Conservation (phyloP, 495 filamentous ascomycete species). For the Xylaria cubensis region DNA sequence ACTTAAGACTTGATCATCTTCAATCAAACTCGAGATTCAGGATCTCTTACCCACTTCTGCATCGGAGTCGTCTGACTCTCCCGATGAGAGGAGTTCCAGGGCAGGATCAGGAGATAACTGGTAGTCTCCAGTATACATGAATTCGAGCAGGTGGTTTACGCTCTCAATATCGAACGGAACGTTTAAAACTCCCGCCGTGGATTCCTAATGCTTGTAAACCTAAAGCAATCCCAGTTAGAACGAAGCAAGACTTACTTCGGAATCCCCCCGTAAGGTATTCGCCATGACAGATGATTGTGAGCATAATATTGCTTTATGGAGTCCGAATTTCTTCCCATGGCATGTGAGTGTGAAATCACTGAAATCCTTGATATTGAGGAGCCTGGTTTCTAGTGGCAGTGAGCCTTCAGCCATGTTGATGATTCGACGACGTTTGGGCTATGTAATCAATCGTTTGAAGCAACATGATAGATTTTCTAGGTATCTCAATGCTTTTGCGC, state of each 20-base stretch:
- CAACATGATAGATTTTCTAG: background rate
- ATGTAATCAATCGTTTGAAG: background rate
- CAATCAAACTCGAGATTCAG: background rate
- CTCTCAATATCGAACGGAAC: background rate
- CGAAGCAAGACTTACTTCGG: background rate
- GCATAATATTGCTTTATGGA: background rate
- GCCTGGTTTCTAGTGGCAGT: background rate
- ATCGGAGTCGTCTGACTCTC: background rate
- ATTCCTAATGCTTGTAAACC: background rate
- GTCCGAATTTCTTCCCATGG: background rate
- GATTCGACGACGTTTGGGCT: background rate
- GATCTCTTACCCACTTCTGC: background rate
- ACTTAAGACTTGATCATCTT: background rate
- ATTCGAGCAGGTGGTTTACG: background rate
- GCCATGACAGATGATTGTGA: background rate
- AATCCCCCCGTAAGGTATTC: background rate
- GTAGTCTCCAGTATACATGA: constrained; percentile 8
- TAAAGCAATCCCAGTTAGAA: too few species aligned
- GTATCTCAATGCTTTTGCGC: background rate
- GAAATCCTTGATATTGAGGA: background rate
- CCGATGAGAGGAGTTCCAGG: background rate
- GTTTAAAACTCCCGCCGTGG: background rate
- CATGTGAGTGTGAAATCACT: background rate
- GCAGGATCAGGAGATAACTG: background rate
- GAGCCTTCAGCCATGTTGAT: background rate